Evolutionary conservation across 2,329 filamentous ascomycete genomes (phyloP).

Genomic region (Aphanoascus verrucosus): DNA sequence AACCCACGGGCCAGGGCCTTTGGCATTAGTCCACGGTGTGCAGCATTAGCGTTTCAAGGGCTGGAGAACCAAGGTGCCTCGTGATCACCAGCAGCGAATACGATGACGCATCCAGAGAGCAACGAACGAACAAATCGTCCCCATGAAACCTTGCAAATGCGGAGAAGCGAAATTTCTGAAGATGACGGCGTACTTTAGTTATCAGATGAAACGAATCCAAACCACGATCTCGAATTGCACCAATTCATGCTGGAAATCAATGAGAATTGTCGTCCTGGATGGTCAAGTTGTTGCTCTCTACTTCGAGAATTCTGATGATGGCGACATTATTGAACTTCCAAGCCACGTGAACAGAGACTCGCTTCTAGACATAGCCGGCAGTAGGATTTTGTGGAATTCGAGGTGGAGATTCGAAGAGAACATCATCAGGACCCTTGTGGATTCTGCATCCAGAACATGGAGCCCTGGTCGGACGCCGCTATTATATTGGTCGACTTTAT

Average conservation of each 20-base stretch:
- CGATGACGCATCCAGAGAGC: neutral
- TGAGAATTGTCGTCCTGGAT: no score
- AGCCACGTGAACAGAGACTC: no score
- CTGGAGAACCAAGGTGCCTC: neutral
- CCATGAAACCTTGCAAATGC: neutral
- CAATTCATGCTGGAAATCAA: no score
- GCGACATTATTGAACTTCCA: no score
- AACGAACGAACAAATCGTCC: neutral
- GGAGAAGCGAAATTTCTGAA: constrained; percentile 2
- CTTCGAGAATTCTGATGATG: no score
- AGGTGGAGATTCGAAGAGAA: neutral
- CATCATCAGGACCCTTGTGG: neutral
- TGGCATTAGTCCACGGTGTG: neutral
- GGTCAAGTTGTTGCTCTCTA: no score
- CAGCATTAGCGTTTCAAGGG: neutral
- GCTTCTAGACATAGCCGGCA: neutral
- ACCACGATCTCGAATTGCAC: neutral
- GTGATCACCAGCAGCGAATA: neutral
- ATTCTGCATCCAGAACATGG: constrained; percentile 2
- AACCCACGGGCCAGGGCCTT: neutral
- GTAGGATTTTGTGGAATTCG: neutral
- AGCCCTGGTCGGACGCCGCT: neutral
- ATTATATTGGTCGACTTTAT: neutral
- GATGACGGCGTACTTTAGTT: neutral
- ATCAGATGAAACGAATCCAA: constrained; percentile 2